phyloP scores from a whole-genome alignment of 164 flowering plant species.

The Stephania japonica region DNA sequence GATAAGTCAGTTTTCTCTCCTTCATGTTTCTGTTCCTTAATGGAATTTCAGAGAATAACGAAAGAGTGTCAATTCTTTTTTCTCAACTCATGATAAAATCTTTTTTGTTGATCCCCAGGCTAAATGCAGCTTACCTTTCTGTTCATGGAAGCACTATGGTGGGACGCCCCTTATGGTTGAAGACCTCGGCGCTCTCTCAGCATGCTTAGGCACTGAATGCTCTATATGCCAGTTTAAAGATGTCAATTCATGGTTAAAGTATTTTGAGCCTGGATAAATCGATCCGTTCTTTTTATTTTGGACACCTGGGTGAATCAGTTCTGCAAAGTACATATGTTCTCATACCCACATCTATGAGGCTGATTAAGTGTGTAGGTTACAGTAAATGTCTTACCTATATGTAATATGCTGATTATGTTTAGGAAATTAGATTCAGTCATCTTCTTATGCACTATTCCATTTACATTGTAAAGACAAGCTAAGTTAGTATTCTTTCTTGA shows the following conservation, averaged over 20 bases:
- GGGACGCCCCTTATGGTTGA: constrained; percentile 74
- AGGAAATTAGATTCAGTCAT: too few relatives aligned
- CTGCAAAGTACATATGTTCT: not conserved
- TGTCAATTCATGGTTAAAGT: not conserved
- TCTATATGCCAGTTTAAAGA: not conserved
- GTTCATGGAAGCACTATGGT: constrained; percentile 75
- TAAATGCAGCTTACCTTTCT: constrained; percentile 73
- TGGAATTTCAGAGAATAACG: not conserved
- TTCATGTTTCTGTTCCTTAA: not conserved
- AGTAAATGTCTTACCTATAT: not conserved
- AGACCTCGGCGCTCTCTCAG: constrained; percentile 47
- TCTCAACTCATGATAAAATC: constrained; percentile 3
- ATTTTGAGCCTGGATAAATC: not conserved
- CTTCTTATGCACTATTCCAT: too few relatives aligned
- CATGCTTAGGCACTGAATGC: constrained; percentile 19
- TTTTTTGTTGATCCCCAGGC: constrained; percentile 32
- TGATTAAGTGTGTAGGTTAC: not conserved
- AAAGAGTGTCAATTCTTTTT: not conserved
- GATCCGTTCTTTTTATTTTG: too few relatives aligned
- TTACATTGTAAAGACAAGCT: too few relatives aligned
- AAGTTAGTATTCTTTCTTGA: too few relatives aligned
- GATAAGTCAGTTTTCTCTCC: constrained; percentile 49
- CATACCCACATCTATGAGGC: not conserved
- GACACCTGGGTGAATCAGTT: not conserved
- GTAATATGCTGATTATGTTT: too few relatives aligned